These are phyloP conservation scores for Fusarium sp. DNA, from an alignment of 2,329 filamentous ascomycete species.

Conservation along the genomic window DNA sequence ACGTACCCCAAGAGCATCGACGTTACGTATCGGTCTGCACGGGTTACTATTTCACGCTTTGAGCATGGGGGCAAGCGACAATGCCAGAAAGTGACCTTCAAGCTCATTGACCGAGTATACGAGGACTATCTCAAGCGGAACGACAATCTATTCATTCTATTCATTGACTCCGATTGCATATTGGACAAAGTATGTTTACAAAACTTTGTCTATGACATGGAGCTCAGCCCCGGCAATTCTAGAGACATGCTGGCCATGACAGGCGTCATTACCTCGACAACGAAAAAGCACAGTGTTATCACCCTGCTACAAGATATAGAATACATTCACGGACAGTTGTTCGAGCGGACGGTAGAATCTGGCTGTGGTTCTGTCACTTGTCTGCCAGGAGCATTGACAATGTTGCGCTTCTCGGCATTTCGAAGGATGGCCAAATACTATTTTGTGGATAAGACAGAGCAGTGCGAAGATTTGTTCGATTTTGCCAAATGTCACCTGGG, in stretches of 20 bases:
- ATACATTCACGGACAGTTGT: slow-evolving; percentile 96
- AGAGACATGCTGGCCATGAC: slow-evolving; percentile 98
- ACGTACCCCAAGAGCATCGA: slow-evolving; percentile 92
- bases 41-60: slow-evolving; percentile 92
- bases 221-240: slow-evolving; percentile 91
- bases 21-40: slow-evolving; percentile 82
- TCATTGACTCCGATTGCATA: slow-evolving; percentile 98
- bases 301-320: slow-evolving; percentile 98
- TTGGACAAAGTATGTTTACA: slow-evolving; percentile 91
- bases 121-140: slow-evolving; percentile 86
- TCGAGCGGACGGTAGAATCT: slow-evolving; percentile 95
- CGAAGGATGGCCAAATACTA: slow-evolving; percentile 98
- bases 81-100: slow-evolving; percentile 94
- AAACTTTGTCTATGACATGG: slow-evolving; percentile 99
- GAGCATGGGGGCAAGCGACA: slow-evolving; percentile 93
- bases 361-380: slow-evolving; percentile 95
- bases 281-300: slow-evolving; percentile 87
- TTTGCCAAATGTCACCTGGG: slow-evolving; percentile 96
- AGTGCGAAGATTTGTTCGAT: slow-evolving; percentile 95
- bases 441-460: slow-evolving; percentile 95
- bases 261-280: slow-evolving; percentile 95
- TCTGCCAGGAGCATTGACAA: slow-evolving; percentile 93
- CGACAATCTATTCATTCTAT: slow-evolving; percentile 94
- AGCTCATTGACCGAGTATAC: slow-evolving; percentile 93
- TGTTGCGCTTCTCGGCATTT: slow-evolving; percentile 96